Percentiles rank a stretch among this genome's conserved stretches.
Evolutionary conservation across 208 protist genomes (phyloP).

Genomic region (Willaertia magna): DNA sequence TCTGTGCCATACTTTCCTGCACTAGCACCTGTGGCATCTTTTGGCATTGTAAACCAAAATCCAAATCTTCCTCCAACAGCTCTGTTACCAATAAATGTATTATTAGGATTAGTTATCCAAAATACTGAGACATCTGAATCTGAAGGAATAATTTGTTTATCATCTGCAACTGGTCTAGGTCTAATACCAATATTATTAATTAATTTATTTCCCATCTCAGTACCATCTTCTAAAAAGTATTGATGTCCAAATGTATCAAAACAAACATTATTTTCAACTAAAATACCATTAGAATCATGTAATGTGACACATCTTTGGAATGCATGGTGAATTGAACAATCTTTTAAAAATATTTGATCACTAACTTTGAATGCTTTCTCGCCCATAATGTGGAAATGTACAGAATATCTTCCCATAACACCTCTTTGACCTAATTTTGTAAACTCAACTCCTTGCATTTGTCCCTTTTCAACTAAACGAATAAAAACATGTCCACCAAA

Average conservation of each 20-base stretch:
- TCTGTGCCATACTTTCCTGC: not conserved
- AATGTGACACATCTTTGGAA: not conserved
- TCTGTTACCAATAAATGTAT: not conserved
- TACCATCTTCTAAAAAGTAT: not conserved
- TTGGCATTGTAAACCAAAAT: not conserved
- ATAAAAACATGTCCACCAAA: slow-evolving; percentile 1
- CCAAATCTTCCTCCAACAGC: not conserved
- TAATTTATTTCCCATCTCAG: not conserved
- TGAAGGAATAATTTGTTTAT: not conserved
- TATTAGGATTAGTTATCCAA: not conserved
- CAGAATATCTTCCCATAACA: not conserved
- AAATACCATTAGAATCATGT: not conserved
- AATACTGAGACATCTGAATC: not conserved
- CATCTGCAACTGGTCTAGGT: not conserved
- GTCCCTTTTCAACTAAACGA: no score
- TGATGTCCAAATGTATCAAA: not conserved
- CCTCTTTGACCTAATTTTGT: not conserved
- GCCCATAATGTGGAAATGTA: not conserved
- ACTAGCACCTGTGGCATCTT: not conserved
- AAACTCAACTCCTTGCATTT: not conserved
- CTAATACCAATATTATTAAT: not conserved
- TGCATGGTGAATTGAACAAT: not conserved
- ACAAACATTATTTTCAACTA: not conserved
- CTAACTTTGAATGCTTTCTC: not conserved
- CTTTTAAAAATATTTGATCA: not conserved